Base-by-base conservation (phyloP, 169 alveolate species). In the Plasmodium falciparum region DNA sequence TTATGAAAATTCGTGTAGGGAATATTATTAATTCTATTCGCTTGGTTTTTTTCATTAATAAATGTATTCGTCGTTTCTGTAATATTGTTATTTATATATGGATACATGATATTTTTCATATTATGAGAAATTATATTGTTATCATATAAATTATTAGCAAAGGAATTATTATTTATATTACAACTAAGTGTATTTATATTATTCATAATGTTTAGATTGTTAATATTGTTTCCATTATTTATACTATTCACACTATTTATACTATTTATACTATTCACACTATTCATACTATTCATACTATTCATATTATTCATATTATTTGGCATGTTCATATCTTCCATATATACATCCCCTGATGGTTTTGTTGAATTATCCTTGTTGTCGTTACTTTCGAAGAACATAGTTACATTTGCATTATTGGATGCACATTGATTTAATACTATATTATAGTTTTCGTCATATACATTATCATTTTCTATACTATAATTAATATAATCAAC, bases 21-120 rank as follows among this genome's bases (percentile, higher is more conserved):
- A n/a, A 61, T 29, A 22, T 83, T 83, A n/a, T 43, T 54, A 13
- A 58, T 22, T 2, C 67, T 39, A 83, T 83, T 69, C 13, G 12
- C 56, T 5, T 83, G 69, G 29, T 69, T 83, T 7, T 69, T 83
- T 47, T 72, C n/a, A 54, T 58, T 83, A 4, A 49, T 83, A 33
- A 22, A 15, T 26, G 8, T 45, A n/a, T 20, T 45, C 54, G 65
- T 78, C 52, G 20, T 83, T 39, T 39, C 29, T 26, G 24, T 61
- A 2, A n/a, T 33, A 8, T 52, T 61, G 74, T 56, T 33, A 50
- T 58, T 69, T 22, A 45, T 61, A 6, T 61, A 39, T 2, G 63
- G 56, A n/a, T 83, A 63, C 24, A 69, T 49, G n/a, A 13, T 62
- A 13, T 67, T 67, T 72, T 83, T 83, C 39, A 69, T 50, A 29